Conservation (phyloP, 257 asterid genomes). For the Solanum gandarillasii region DNA sequence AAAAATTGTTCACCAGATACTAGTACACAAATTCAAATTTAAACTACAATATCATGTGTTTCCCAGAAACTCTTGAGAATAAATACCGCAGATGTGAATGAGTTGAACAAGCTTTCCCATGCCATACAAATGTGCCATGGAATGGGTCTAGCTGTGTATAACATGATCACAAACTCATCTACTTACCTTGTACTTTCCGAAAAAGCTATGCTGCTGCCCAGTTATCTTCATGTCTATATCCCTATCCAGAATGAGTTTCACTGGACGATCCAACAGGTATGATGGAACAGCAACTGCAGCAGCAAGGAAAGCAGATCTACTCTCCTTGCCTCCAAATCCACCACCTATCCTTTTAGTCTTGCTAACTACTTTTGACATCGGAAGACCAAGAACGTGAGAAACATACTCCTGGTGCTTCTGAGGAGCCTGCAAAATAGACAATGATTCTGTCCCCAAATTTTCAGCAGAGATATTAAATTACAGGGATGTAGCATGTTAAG, state of each 20-base stretch:
- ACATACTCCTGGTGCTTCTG: constrained; percentile 91
- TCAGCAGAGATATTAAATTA: neutral
- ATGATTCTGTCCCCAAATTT: neutral
- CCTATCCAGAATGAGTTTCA: constrained; percentile 76
- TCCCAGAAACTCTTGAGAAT: neutral
- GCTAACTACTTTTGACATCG: constrained; percentile 98
- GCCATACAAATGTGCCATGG: neutral
- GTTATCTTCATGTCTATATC: constrained; percentile 86
- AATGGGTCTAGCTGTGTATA: neutral
- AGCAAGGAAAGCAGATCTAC: constrained; percentile 76
- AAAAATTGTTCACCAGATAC: neutral
- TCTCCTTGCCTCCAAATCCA: constrained; percentile 99
- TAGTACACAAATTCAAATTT: neutral
- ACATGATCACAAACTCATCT: neutral
- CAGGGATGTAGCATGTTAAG: neutral
- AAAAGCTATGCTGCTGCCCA: constrained; percentile 92
- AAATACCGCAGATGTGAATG: neutral
- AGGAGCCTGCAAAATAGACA: constrained; percentile 48
- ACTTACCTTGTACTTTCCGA: constrained; percentile 82
- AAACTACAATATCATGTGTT: neutral
- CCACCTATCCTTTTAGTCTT: constrained; percentile 95
- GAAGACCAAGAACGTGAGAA: constrained; percentile 77
- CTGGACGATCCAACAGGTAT: constrained; percentile 76
- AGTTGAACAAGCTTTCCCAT: neutral
- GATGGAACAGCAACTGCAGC: constrained; percentile 84